Base-by-base conservation (phyloP, 2,329 filamentous ascomycete genomes). In the Rhexocercosporidium sp. region DNA sequence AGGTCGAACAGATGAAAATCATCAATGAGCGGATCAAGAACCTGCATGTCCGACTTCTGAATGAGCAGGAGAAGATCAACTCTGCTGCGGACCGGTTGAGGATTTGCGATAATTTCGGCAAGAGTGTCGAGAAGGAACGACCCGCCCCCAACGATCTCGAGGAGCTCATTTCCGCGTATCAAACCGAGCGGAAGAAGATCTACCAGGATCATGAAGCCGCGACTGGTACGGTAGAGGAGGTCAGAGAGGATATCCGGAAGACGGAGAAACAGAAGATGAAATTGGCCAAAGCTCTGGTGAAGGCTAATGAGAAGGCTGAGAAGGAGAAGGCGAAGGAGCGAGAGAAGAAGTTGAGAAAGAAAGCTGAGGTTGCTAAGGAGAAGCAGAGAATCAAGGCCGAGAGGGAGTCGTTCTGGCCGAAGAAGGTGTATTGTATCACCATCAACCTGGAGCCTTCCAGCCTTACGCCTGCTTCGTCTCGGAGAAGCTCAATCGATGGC, bases 391-490 rank as follows among this genome's bases (percentile, higher is more conserved):
- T 85, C 51, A 81, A 78, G 37, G 72, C 71, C 16, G 83, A 86
- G 70, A 77, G 80, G 56, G 75, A 81, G 41, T 75, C 75, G 3
- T 85, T 84, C 72, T 87, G 84, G 85, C 82, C 84, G 4, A 82
- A 81, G 61, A 78, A 78, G 41, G 82, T 81, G 71, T 86, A 85
- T 73, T 77, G 79, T 1, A 78, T 86, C 49, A 83, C 80, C 22
- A 82, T 87, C 73, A 83, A 79, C n/a, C 79, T 87, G 27, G 84
- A 86, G 54, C 80, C 79, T 20, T 72, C 79, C n/a, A 71, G 66
- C 34, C 76, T 79, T 53, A 84, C 83, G 0, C 82, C 82, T 3
- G 65, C 70, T 39, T 82, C 83, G 0, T 86, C 85, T 12, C 82
- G 84, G 9, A 82, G 84, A 25, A 80, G 75, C 57, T 87, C 85